Percentiles rank a stretch among this genome's conserved stretches.
These are phyloP conservation scores for Crithidia expoeki DNA, from an alignment of 208 protist genomes.

Conservation along the genomic window DNA sequence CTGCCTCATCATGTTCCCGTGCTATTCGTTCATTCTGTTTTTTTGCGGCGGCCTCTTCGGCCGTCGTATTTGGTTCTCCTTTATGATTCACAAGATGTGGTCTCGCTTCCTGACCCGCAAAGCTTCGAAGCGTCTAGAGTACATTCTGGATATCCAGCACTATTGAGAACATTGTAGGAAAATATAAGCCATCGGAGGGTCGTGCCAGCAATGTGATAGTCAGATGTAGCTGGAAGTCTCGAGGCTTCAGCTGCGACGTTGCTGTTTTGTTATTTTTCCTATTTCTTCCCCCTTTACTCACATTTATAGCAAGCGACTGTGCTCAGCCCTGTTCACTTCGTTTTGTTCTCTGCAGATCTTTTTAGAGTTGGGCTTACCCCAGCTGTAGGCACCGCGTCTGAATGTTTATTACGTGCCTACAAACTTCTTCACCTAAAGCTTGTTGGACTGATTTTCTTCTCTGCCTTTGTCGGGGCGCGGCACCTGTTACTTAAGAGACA, in stretches of 20 bases:
- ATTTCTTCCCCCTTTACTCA: neutral
- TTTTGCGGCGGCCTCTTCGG: conserved; percentile 76
- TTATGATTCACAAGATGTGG: conserved; percentile 93
- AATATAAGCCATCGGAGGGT: too few species aligned
- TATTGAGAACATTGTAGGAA: too few species aligned
- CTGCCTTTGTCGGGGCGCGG: too few species aligned
- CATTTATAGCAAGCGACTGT: neutral
- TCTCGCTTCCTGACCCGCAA: conserved; percentile 73
- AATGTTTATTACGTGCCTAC: too few species aligned
- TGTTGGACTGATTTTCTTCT: too few species aligned
- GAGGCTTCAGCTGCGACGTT: too few species aligned
- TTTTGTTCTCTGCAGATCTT: neutral
- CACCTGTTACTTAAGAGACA: too few species aligned
- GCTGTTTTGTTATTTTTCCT: conserved; percentile 13
- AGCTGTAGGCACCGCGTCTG: neutral
- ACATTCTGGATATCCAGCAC: conserved; percentile 81
- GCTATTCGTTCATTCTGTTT: conserved; percentile 82
- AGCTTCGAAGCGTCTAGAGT: conserved; percentile 46
- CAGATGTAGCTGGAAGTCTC: too few species aligned
- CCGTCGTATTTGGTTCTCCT: conserved; percentile 87
- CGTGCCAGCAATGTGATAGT: conserved; percentile 10
- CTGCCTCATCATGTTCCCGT: conserved; percentile 80
- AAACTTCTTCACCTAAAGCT: too few species aligned
- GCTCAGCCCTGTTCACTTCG: too few species aligned
- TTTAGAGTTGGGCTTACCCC: neutral